Evolutionary conservation across 1,139 yeast species (phyloP).

Genomic region (Scheffersomyces insectosa): DNA sequence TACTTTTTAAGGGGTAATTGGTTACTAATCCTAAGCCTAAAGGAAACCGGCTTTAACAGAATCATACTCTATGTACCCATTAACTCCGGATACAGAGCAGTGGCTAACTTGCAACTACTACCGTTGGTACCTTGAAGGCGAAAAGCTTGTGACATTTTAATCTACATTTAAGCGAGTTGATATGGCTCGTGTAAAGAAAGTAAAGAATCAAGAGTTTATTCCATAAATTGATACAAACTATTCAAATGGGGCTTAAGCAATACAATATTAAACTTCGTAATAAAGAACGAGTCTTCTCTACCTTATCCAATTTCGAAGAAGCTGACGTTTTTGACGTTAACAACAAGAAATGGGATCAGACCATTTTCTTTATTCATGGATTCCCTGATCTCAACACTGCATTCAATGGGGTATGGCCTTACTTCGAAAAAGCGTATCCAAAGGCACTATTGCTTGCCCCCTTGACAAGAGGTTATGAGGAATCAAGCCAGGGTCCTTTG

Average conservation of each 20-base stretch:
- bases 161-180: too few relatives aligned
- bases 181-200: too few relatives aligned
- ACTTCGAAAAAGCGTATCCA: slow-evolving; percentile 18
- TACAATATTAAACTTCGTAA: slow-evolving; percentile 19
- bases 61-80: too few relatives aligned
- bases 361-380: slow-evolving; percentile 40
- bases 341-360: slow-evolving; percentile 22
- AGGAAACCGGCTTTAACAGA: too few relatives aligned
- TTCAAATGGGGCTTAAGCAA: neutral
- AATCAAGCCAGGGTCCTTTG: slow-evolving; percentile 30
- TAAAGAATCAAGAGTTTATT: too few relatives aligned
- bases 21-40: too few relatives aligned
- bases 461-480: slow-evolving; percentile 42
- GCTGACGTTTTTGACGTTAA: slow-evolving; percentile 16
- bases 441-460: slow-evolving; percentile 36
- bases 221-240: too few relatives aligned
- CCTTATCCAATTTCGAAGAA: slow-evolving; percentile 22
- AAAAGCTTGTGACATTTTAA: too few relatives aligned
- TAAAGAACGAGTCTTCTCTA: slow-evolving; percentile 26
- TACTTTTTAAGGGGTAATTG: too few relatives aligned
- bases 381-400: slow-evolving; percentile 44
- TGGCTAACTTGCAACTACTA: too few relatives aligned
- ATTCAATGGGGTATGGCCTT: slow-evolving; percentile 27
- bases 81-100: too few relatives aligned
- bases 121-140: too few relatives aligned